phyloP scores from a whole-genome alignment of 208 protist genomes.

The Acanthamoeba triangularis region DNA sequence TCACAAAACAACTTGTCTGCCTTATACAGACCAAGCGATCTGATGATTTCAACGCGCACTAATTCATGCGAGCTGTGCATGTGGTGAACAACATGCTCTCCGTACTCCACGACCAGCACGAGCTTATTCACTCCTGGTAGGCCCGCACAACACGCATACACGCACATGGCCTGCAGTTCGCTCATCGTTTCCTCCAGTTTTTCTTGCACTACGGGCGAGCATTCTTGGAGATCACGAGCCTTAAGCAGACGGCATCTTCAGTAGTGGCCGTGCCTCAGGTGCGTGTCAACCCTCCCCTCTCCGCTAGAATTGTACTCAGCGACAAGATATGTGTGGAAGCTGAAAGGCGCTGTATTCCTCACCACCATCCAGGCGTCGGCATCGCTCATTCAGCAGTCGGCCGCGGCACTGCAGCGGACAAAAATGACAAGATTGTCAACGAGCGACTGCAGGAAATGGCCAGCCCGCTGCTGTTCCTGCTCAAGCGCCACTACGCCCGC shows the following conservation, averaged over 20 bases:
- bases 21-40: neutral
- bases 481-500: neutral
- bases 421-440: neutral
- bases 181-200: neutral
- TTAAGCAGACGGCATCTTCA: neutral
- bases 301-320: neutral
- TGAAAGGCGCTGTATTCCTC: no score
- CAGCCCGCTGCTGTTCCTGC: constrained; percentile 22
- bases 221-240: neutral
- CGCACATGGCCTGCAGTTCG: neutral
- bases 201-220: neutral
- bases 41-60: neutral
- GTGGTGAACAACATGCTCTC: neutral
- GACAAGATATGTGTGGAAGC: neutral
- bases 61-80: neutral
- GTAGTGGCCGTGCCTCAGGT: neutral
- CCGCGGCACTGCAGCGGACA: neutral
- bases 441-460: neutral
- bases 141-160: neutral
- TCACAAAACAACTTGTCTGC: neutral
- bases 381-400: neutral
- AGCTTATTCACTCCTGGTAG: constrained; percentile 20
- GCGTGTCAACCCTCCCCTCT: no score
- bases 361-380: neutral
- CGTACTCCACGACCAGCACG: neutral